Evolutionary conservation across 2,329 filamentous ascomycete species (phyloP).

Genomic region (Cyclaneusma minus): DNA sequence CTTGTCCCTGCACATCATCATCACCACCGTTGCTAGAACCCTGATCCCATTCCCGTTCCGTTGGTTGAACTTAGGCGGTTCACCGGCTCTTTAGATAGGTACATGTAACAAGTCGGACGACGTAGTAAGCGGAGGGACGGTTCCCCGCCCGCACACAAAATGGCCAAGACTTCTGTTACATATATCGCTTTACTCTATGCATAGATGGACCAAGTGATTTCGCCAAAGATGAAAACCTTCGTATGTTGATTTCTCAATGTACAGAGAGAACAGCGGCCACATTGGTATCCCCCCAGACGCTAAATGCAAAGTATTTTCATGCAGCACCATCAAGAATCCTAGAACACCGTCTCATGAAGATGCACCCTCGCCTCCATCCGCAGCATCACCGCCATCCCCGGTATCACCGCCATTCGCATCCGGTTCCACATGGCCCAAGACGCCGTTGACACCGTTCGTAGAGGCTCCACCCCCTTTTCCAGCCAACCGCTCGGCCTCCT

Average conservation of each 20-base stretch:
- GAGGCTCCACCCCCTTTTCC: conserved; percentile 4
- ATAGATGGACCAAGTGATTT: conserved; percentile 1
- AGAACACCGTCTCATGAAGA: neutral
- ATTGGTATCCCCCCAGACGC: conserved; percentile 7
- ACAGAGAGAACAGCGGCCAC: conserved; percentile 1
- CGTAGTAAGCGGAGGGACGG: too few relatives aligned
- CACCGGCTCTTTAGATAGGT: neutral
- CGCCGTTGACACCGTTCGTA: conserved; percentile 9
- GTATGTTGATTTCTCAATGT: conserved; percentile 2
- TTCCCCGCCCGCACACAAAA: too few relatives aligned
- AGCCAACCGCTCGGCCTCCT: conserved; percentile 57
- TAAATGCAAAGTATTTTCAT: conserved; percentile 9
- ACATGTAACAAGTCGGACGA: neutral
- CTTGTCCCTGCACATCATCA: too few relatives aligned
- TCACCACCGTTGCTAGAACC: too few relatives aligned
- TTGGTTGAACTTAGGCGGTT: too few relatives aligned
- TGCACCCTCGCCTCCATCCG: neutral
- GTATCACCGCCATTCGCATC: conserved; percentile 6
- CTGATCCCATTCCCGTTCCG: too few relatives aligned
- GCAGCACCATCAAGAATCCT: neutral
- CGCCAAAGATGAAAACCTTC: neutral
- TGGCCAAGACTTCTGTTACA: too few relatives aligned
- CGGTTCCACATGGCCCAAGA: conserved; percentile 6
- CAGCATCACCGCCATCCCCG: conserved; percentile 4
- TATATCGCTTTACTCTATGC: conserved; percentile 1